Evolutionary conservation across 1,139 yeast genomes (phyloP), one percentile per base, ranked within the genome.

Genomic region (Taphrina pruni): DNA sequence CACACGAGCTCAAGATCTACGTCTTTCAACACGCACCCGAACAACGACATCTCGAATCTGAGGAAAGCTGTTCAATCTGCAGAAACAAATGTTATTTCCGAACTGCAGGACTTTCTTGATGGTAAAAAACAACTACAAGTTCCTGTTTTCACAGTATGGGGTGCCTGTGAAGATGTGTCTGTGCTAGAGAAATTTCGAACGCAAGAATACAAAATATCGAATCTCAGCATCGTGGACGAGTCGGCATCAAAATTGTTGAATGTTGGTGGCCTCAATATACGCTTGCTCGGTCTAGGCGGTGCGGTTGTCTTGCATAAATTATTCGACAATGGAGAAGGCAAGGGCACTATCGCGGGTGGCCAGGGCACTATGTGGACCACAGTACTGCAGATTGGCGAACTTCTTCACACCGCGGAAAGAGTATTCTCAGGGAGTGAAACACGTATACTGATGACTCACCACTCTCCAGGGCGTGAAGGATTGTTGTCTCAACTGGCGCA

Each of bases 301-400:
- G 84, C 88, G 12, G 77, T 88, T 58, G 86, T 88, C 54, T 83
- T 86, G 71, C 89, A 88, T 73, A 85, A 87, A 72, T 79, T 89
- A 66, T 88, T 89, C 75, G 90, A 89, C 74, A 87, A 85, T 72
- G 95, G 94, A 0, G 74, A 79, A 76, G 76, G 82, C 71, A 73
- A 75, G 21, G 71, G 77, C n/a, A 75, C 79, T 21, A 82, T 85
- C 45, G 85, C 88, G 26, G 96, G 96, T 0, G 88, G 87, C 72
- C 84, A 86, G 12, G 94, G 95, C 1, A 87, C 88, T 72, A 82
- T 88, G 71, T 89, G 96, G 96, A 84, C 88, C 41, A 87, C 90
- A 8, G 79, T 88, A 70, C 77, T 88, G 60, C 95, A 89, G 76
- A 80, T 89, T 52, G 93, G 94, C 2, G 87, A 86, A 75, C 80